These are phyloP conservation scores for Echinochloa phyllopogon DNA, from an alignment of 176 grass and related monocot species.

Conservation along the genomic window DNA sequence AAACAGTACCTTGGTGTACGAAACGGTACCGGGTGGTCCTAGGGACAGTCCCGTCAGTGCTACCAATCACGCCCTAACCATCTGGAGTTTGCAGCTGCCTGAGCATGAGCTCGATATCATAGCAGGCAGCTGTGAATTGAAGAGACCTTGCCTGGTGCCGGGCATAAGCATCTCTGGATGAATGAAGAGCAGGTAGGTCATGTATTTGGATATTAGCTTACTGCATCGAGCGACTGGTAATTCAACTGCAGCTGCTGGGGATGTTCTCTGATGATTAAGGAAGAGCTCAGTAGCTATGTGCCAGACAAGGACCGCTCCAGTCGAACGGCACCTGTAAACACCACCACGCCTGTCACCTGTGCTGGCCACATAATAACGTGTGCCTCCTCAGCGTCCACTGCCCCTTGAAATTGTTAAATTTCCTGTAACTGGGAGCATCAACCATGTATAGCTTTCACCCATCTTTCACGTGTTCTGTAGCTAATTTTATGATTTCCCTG, in stretches of 20 bases:
- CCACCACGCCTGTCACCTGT: neutral
- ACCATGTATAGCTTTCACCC: neutral
- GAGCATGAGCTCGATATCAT: neutral
- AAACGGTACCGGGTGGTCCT: no score
- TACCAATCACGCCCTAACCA: no score
- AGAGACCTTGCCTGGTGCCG: neutral
- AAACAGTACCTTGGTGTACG: no score
- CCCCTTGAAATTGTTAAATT: neutral
- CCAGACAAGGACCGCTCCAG: neutral
- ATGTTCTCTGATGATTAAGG: neutral
- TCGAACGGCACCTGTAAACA: neutral
- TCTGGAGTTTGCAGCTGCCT: no score
- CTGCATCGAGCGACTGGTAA: neutral
- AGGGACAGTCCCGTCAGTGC: no score
- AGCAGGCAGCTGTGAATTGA: neutral
- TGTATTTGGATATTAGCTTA: neutral
- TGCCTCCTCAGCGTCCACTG: neutral
- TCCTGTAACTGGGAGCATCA: neutral
- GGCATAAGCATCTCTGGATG: constrained; percentile 2
- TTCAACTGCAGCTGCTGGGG: neutral
- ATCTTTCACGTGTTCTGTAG: neutral
- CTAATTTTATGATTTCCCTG: neutral
- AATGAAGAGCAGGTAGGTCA: neutral
- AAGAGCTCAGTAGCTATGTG: neutral
- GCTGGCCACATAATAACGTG: neutral